Conservation (phyloP, 441 rosid species). For the Populus hybrid region DNA sequence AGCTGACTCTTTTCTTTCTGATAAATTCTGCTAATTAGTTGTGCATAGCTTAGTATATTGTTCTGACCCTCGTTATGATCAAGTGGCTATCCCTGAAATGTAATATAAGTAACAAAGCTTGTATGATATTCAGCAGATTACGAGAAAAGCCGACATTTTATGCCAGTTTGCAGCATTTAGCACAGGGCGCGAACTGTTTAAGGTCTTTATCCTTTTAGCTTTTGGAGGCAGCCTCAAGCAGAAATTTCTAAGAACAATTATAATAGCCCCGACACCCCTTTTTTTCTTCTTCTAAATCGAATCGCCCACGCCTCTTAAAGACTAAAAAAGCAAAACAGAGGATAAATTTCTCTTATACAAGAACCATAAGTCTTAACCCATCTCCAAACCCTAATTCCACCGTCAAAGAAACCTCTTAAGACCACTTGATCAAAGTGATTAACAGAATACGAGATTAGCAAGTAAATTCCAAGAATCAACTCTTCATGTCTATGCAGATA, state of each 20-base stretch:
- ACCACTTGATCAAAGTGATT: constrained; percentile 86
- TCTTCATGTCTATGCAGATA: constrained; percentile 67
- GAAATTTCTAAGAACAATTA: background rate
- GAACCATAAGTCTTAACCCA: constrained; percentile 33
- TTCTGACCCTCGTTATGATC: background rate
- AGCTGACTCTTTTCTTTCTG: background rate
- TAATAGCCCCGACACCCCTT: constrained; percentile 70
- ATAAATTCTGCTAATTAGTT: background rate
- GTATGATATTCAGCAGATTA: background rate
- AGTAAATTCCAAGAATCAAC: constrained; percentile 51
- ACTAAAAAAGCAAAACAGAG: constrained; percentile 61
- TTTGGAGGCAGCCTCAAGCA: too few relatives aligned
- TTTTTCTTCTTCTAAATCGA: constrained; percentile 40
- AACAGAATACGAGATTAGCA: constrained; percentile 74
- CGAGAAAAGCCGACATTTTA: background rate
- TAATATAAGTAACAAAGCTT: background rate
- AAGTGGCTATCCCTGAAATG: background rate
- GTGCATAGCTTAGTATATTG: background rate
- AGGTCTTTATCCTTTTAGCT: too few relatives aligned
- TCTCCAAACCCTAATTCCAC: constrained; percentile 44
- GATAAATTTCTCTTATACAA: constrained; percentile 46
- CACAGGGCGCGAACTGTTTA: too few relatives aligned
- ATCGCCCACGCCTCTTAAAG: constrained; percentile 32
- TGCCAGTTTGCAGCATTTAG: too few relatives aligned
- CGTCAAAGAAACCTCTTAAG: constrained; percentile 44